A percentile compares a stretch with the other conserved stretches of the same genome.
Evolutionary conservation across 805 yeast genomes (phyloP).

Genomic region (Candida sanyiensis): DNA sequence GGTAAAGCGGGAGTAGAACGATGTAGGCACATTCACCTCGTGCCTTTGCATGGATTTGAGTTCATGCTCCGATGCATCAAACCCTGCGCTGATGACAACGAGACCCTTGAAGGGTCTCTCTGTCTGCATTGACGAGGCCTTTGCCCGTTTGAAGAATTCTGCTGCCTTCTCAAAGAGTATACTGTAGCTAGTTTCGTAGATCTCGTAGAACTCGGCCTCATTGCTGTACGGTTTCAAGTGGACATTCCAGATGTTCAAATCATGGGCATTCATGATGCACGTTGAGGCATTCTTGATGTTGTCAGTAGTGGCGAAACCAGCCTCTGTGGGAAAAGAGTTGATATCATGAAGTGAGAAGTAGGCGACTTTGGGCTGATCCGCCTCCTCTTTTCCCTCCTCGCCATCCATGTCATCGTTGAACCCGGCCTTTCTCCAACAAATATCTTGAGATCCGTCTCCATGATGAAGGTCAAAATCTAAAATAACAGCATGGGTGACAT

Average conservation of each 20-base stretch:
- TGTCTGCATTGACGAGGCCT: constrained; percentile 19
- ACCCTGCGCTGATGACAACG: constrained; percentile 78
- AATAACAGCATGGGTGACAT: constrained; percentile 74
- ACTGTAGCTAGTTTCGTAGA: constrained; percentile 57
- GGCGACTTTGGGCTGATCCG: constrained; percentile 57
- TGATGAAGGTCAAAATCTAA: constrained; percentile 82
- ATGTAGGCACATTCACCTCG: constrained; percentile 74
- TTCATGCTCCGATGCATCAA: constrained; percentile 82
- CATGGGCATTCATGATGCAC: constrained; percentile 65
- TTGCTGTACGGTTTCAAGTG: constrained; percentile 63
- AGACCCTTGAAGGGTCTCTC: constrained; percentile 44
- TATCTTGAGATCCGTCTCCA: constrained; percentile 86
- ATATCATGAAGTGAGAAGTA: constrained; percentile 82
- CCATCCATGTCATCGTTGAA: constrained; percentile 45
- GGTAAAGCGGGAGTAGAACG: constrained; percentile 68
- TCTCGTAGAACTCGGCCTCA: constrained; percentile 58
- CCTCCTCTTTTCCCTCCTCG: constrained; percentile 36
- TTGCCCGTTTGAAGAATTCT: constrained; percentile 50
- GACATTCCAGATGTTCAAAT: constrained; percentile 75
- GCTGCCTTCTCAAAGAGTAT: constrained; percentile 60
- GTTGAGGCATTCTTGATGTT: constrained; percentile 72
- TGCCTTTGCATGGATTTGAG: constrained; percentile 83
- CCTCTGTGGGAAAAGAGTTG: constrained; percentile 80
- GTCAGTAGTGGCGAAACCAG: constrained; percentile 67
- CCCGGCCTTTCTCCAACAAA: constrained; percentile 76